phyloP scores from a whole-genome alignment of 192 early-diverging fungal genomes.

The Rhizophagus prolifer region DNA sequence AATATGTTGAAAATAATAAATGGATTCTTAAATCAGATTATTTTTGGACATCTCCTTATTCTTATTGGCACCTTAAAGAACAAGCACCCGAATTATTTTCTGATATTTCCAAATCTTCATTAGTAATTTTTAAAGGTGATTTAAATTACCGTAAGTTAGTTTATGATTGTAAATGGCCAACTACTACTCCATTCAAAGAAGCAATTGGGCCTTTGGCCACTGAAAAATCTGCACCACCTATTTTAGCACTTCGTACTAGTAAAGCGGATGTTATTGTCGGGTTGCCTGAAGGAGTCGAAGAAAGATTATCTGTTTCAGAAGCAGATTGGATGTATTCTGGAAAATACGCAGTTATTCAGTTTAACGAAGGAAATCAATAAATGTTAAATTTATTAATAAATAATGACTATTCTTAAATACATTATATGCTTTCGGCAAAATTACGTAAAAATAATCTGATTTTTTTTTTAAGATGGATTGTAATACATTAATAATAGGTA shows the following conservation, averaged over 20 bases:
- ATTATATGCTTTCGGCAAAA: too few species aligned
- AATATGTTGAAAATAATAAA: conserved; percentile 56
- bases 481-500: too few species aligned
- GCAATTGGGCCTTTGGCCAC: conserved; percentile 77
- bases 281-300: conserved; percentile 54
- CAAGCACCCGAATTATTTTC: conserved; percentile 65
- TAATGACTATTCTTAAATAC: too few species aligned
- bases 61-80: conserved; percentile 77
- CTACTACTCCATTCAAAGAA: conserved; percentile 77
- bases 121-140: conserved; percentile 95
- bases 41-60: conserved; percentile 86
- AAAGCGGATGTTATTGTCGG: conserved; percentile 87
- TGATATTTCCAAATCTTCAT: conserved; percentile 52
- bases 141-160: conserved; percentile 94
- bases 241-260: conserved; percentile 79
- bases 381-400: too few species aligned
- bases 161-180: conserved; percentile 88
- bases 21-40: conserved; percentile 71
- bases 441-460: too few species aligned
- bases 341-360: conserved; percentile 69
- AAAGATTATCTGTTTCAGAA: conserved; percentile 45
- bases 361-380: conserved; percentile 11
- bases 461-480: too few species aligned
- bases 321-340: conserved; percentile 70
- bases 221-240: conserved; percentile 53